Base-by-base conservation (phyloP, 257 asterid genomes). In the Scutellaria barbata region DNA sequence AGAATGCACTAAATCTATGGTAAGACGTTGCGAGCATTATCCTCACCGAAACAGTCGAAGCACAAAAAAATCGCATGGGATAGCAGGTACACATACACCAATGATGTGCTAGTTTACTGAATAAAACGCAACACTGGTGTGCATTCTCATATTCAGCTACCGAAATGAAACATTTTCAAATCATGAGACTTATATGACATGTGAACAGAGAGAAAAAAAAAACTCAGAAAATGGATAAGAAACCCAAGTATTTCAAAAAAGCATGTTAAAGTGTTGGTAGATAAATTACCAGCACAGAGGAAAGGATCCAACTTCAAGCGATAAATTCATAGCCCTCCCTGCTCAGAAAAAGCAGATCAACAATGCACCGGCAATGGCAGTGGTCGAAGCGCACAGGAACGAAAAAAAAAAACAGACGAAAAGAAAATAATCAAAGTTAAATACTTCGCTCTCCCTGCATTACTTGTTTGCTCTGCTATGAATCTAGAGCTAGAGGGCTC, bases 261-360 rank as follows among this genome's bases (percentile, higher is more conserved):
- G 51, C 67, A 61, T 20, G 68, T 11, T 73, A 2, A 66, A 54
- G 55, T 45, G 58, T 18, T 5, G 0, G 63, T 3, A 70, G 25
- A 68, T 6, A 73, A 20, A 46, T 43, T 66, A 60, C 64, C 70
- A 58, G 64, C 55, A 33, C 54, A 67, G 33, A 40, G 16, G 65
- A 71, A 71, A 48, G 60, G 39, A 55, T 40, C 65, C 54, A 13
- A 46, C 55, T 68, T 66, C 42, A 66, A 67, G 51, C 35, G 63
- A 66, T 57, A 64, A 60, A 66, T 50, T 2, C 75, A 22, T 10
- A 13, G 35, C 74, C 46, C 59, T 30, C 46, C 33, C 76, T 75
- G 66, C n/a, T 74, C 61, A 57, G 68, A 58, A 67, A 63, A 45
- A 62, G 33, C 72, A 75, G 76, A 77, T 81, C 55, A 66, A 50